Base-by-base conservation (phyloP, 1,139 yeast species). In the Geotrichum europaeum region DNA sequence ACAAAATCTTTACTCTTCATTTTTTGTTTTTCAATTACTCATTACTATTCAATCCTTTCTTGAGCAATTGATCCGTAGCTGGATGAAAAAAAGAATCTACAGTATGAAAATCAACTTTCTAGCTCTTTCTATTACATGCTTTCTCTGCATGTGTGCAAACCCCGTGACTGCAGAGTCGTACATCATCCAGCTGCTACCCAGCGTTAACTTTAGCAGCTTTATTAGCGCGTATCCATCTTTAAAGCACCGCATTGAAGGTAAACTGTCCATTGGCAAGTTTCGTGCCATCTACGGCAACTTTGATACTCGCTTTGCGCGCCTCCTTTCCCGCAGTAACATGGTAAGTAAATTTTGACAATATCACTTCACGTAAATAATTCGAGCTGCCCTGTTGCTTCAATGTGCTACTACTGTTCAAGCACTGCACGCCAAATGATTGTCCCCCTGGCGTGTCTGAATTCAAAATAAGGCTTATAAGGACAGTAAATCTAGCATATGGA, bases 221-320 rank as follows among this genome's bases (percentile, higher is more conserved):
- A 62, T 70, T n/a, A 61, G 62, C 15, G 63, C 64, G 10, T 70
- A 69, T 55, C 72, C 72, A 3, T 65, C 70, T 2, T 58, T 70
- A 47, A 60, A 62, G 20, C 58, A 64, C 50, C 60, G 62, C 22
- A 61, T 69, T 60, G 59, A 53, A n/a, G 71, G 72, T 10, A 59
- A 65, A 9, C 60, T 68, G 24, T 57, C 64, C 22, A 63, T 70
- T 55, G 72, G 73, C 7, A 61, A 63, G 10, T 70, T 71, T 56
- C 68, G 68, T 55, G 73, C 69, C 6, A 64, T 70, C 9, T 67
- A 64, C 56, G 73, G 73, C 15, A 57, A 63, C 45, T 70, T 71
- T 58, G 70, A 69, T 51, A 57, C 58, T 3, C 58, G 67, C 25
- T 61, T 70, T 45, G 61, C 68, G 1, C 53, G 65, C 24, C 65